Conservation (phyloP, 1,139 yeast genomes). For the Candida sojae region DNA sequence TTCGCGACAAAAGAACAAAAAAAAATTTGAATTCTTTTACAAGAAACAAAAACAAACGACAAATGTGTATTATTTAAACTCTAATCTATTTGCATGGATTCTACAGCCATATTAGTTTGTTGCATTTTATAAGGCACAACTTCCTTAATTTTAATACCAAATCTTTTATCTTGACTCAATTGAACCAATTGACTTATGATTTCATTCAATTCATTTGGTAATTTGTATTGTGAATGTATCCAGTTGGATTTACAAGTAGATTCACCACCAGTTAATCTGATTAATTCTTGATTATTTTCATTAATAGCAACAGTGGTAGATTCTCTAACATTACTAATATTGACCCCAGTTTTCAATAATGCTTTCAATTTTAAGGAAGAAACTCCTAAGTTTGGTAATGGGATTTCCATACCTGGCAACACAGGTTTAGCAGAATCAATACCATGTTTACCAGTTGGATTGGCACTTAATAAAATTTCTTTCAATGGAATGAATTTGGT, state of each 20-base stretch:
- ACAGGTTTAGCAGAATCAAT: slow-evolving; percentile 66
- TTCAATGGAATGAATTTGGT: slow-evolving; percentile 73
- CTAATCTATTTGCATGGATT: slow-evolving; percentile 41
- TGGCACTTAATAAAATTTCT: slow-evolving; percentile 58
- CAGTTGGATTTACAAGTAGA: slow-evolving; percentile 73
- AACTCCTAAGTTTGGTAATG: slow-evolving; percentile 70
- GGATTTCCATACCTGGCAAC: slow-evolving; percentile 72
- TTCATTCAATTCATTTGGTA: slow-evolving; percentile 47
- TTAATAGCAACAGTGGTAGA: slow-evolving; percentile 60
- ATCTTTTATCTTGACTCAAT: slow-evolving; percentile 63
- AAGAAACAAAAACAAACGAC: neutral
- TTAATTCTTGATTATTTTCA: slow-evolving; percentile 45
- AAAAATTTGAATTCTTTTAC: too few relatives aligned
- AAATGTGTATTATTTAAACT: neutral
- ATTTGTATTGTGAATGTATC: slow-evolving; percentile 75
- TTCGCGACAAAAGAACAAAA: neutral
- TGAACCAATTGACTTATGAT: slow-evolving; percentile 57
- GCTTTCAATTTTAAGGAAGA: slow-evolving; percentile 66
- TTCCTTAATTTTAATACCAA: slow-evolving; percentile 66
- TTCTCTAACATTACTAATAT: slow-evolving; percentile 70
- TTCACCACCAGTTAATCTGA: slow-evolving; percentile 80
- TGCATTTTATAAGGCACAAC: slow-evolving; percentile 52
- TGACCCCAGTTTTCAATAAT: slow-evolving; percentile 54
- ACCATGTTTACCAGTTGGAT: slow-evolving; percentile 66
- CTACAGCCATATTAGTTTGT: slow-evolving; percentile 20